phyloP scores from a whole-genome alignment of 2,329 filamentous ascomycete genomes.

The Dothideomycetes sp. region DNA sequence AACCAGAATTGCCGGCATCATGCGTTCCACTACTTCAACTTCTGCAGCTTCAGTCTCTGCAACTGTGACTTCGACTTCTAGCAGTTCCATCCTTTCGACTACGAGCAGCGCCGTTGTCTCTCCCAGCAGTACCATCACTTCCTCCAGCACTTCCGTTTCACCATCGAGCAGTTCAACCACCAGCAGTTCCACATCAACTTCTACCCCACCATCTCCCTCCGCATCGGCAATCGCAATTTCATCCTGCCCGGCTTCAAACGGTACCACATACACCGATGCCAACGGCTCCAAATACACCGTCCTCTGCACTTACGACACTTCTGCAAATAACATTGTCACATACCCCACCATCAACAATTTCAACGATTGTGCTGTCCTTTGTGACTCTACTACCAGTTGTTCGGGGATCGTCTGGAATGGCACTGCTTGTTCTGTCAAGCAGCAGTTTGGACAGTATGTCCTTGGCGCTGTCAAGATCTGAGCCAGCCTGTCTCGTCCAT shows the following conservation, averaged over 20 bases:
- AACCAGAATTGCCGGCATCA: constrained; percentile 12
- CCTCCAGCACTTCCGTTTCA: neutral
- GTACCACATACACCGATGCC: constrained; percentile 17
- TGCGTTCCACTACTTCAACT: constrained; percentile 1
- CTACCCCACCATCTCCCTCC: neutral
- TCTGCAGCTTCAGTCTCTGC: neutral
- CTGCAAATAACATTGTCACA: neutral
- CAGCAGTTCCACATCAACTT: neutral
- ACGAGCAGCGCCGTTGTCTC: neutral
- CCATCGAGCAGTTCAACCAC: neutral
- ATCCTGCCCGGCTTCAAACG: constrained; percentile 19
- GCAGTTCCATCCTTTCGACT: neutral
- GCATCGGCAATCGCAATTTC: neutral
- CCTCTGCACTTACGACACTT: constrained; percentile 2
- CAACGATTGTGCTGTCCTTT: neutral
- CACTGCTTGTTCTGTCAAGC: constrained; percentile 4
- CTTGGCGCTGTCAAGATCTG: neutral
- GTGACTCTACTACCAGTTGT: neutral
- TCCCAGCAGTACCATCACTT: neutral
- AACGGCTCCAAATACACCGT: constrained; percentile 5
- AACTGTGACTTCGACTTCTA: neutral
- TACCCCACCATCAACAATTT: neutral
- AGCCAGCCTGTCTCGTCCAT: too few species aligned
- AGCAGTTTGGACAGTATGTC: constrained; percentile 5
- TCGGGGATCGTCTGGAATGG: constrained; percentile 3